Evolutionary conservation across 2,329 filamentous ascomycete genomes (phyloP).

Genomic region (Hymenoscyphus fraxineus): DNA sequence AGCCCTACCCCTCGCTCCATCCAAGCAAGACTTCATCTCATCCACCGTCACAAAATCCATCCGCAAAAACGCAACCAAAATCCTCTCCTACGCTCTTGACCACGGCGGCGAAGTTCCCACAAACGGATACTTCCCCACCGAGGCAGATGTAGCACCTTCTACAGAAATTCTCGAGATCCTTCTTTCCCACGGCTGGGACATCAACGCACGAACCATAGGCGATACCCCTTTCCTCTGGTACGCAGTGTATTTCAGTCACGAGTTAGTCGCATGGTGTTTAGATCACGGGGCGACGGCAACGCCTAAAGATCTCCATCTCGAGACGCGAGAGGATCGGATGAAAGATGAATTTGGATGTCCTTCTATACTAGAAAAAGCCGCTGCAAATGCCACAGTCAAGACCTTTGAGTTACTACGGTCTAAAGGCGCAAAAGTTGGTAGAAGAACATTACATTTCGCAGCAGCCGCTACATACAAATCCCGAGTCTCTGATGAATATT

Average conservation of each 20-base stretch:
- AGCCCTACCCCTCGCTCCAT: neutral
- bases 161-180: neutral
- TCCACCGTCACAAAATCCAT: neutral
- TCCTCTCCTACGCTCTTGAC: neutral
- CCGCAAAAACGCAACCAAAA: neutral
- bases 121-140: neutral
- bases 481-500: neutral
- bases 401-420: neutral
- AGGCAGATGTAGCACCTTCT: neutral
- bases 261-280: neutral
- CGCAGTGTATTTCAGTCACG: neutral
- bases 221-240: neutral
- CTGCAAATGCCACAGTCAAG: neutral
- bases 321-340: neutral
- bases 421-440: neutral
- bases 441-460: neutral
- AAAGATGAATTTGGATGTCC: neutral
- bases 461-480: neutral
- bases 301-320: neutral
- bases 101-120: neutral
- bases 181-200: neutral
- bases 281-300: neutral
- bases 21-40: neutral
- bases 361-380: neutral
- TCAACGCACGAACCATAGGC: neutral